phyloP scores from a whole-genome alignment of 2,329 filamentous ascomycete genomes.

The Cercospora zeina region DNA sequence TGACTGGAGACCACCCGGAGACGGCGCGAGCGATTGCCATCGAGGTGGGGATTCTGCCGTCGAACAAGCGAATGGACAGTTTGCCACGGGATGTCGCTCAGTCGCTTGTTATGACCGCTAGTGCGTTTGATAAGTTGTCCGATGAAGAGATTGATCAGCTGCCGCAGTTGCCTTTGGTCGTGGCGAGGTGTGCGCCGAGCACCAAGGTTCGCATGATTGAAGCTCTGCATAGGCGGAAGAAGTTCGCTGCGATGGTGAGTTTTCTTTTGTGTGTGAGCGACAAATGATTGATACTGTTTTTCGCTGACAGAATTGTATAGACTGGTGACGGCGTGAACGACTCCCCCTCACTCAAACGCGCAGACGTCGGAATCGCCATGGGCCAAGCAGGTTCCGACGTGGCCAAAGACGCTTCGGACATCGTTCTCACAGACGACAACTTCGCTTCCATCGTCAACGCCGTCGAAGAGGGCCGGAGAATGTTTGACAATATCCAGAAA shows the following conservation, averaged over 20 bases:
- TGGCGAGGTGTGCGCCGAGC: constrained; percentile 78
- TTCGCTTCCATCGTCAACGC: constrained; percentile 83
- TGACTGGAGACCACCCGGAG: constrained; percentile 77
- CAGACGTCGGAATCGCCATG: constrained; percentile 88
- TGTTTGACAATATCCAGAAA: constrained; percentile 88
- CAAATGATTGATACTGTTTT: no score
- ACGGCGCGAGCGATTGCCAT: constrained; percentile 78
- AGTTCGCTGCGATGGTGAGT: constrained; percentile 70
- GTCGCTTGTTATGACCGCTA: constrained; percentile 70
- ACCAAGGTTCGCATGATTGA: constrained; percentile 92
- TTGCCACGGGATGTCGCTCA: constrained; percentile 50
- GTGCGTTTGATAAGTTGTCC: constrained; percentile 59
- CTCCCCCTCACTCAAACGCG: constrained; percentile 74
- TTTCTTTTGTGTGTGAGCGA: no score
- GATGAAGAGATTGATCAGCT: constrained; percentile 73
- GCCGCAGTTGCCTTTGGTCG: constrained; percentile 73
- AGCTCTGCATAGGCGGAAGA: constrained; percentile 73
- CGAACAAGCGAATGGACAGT: constrained; percentile 60
- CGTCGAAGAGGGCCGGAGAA: constrained; percentile 82
- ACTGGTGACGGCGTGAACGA: constrained; percentile 89
- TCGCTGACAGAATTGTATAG: constrained; percentile 55
- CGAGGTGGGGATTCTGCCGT: constrained; percentile 74
- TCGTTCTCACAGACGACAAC: constrained; percentile 84
- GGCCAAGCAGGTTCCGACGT: constrained; percentile 82
- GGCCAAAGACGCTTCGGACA: constrained; percentile 77